Percentiles rank a stretch among this genome's conserved stretches.
These are phyloP conservation scores for Ceratocystis smalleyi DNA, from an alignment of 2,329 filamentous ascomycete species.

Conservation along the genomic window DNA sequence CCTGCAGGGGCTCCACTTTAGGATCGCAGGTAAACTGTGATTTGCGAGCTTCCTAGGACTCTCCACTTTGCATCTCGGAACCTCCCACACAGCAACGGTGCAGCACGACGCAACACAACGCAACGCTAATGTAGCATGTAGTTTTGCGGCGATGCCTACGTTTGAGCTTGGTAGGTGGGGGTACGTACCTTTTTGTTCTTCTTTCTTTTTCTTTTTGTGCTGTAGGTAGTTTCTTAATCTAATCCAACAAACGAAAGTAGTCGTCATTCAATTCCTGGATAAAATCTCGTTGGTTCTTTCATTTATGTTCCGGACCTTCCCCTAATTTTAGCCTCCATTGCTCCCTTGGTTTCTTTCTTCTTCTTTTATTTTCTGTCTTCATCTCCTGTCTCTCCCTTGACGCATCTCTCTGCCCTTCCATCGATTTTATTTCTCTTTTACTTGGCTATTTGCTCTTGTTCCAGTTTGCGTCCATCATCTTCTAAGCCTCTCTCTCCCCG, in stretches of 20 bases:
- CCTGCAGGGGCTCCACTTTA: not conserved
- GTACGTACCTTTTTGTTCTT: not conserved
- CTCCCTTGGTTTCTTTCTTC: not conserved
- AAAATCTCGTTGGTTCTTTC: not conserved
- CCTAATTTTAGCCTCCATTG: not conserved
- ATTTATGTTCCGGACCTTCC: not conserved
- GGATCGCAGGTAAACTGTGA: not conserved
- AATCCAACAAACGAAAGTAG: not conserved
- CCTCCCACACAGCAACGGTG: not conserved
- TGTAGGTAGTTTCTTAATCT: not conserved
- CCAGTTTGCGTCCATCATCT: not conserved
- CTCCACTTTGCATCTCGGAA: slow-evolving; percentile 1
- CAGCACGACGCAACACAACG: too few species aligned
- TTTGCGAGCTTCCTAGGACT: not conserved
- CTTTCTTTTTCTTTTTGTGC: not conserved
- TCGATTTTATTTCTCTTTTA: not conserved
- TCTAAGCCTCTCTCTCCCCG: not conserved
- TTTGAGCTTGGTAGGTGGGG: not conserved
- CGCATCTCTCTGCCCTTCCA: not conserved
- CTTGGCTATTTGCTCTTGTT: not conserved
- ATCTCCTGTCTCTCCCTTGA: not conserved
- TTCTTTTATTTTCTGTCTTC: not conserved
- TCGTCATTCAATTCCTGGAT: not conserved
- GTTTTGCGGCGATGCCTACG: not conserved
- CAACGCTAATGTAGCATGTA: not conserved